Percentiles rank a stretch among this genome's conserved stretches.
Conservation (phyloP, 1,284 basidiomycete genomes). For the Thecaphora frezii region DNA sequence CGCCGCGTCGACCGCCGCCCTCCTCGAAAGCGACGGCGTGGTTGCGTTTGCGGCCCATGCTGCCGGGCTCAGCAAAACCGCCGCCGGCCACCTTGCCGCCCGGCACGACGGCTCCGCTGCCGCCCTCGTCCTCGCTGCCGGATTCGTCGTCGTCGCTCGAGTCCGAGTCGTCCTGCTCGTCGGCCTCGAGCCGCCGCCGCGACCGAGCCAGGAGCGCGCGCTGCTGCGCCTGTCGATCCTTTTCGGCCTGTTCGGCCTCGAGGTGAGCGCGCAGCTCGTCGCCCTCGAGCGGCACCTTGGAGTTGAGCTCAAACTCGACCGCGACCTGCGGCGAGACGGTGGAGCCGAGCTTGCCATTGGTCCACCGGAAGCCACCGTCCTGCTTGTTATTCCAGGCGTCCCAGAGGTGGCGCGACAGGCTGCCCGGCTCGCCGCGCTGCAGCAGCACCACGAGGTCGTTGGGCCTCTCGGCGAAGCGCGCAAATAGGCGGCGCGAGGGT, state of each 20-base stretch:
- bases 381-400: slow-evolving; percentile 83
- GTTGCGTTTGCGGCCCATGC: slow-evolving; percentile 17
- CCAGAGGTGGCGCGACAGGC: slow-evolving; percentile 77
- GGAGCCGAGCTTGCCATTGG: slow-evolving; percentile 81
- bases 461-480: slow-evolving; percentile 78
- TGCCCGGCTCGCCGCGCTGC: slow-evolving; percentile 70
- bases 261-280: slow-evolving; percentile 79
- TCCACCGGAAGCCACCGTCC: slow-evolving; percentile 74
- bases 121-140: slow-evolving; percentile 67
- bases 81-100: slow-evolving; percentile 2
- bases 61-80: slow-evolving; percentile 8
- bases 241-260: slow-evolving; percentile 74
- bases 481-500: slow-evolving; percentile 80
- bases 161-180: slow-evolving; percentile 60
- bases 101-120: slow-evolving; percentile 61
- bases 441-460: slow-evolving; percentile 48
- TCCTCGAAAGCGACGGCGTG: slow-evolving; percentile 22
- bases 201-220: slow-evolving; percentile 76
- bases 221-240: slow-evolving; percentile 82
- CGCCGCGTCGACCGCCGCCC: slow-evolving; percentile 2
- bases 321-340: slow-evolving; percentile 62
- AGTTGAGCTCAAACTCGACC: slow-evolving; percentile 68
- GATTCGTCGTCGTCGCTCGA: slow-evolving; percentile 63
- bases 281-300: slow-evolving; percentile 69
- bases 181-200: slow-evolving; percentile 83